These are phyloP conservation scores for Colletotrichum karsti DNA, from an alignment of 2,329 filamentous ascomycete species.

Conservation along the genomic window DNA sequence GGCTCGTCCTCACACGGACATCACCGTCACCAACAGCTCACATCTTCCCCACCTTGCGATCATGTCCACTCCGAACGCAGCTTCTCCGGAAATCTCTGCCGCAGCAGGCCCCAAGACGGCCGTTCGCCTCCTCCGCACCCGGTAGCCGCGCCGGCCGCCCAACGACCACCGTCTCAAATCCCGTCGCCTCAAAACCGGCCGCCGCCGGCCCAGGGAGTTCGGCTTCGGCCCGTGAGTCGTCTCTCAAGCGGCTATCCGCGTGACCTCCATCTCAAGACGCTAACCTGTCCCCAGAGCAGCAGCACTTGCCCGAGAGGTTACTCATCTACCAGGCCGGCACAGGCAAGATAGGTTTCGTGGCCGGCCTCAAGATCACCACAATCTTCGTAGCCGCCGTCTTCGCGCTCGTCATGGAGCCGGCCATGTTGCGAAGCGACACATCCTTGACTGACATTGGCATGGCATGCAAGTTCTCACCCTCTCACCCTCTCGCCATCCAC, in stretches of 20 bases:
- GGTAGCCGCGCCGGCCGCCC: not conserved
- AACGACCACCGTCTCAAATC: not conserved
- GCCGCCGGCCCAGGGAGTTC: not conserved
- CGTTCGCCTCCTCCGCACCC: constrained; percentile 23
- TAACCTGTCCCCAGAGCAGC: constrained; percentile 41
- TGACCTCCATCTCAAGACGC: not conserved
- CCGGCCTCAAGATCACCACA: constrained; percentile 75
- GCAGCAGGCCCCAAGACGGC: constrained; percentile 8
- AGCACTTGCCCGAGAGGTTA: constrained; percentile 64
- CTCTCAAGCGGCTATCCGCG: not conserved
- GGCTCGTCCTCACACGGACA: constrained; percentile 10
- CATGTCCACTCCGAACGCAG: constrained; percentile 15
- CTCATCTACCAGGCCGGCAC: constrained; percentile 82
- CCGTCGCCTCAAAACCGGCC: not conserved
- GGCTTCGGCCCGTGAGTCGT: not conserved
- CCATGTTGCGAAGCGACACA: not conserved
- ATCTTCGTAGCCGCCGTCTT: constrained; percentile 76
- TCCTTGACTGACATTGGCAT: not conserved
- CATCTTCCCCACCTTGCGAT: not conserved
- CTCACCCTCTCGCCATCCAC: not conserved
- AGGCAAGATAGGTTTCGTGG: constrained; percentile 71
- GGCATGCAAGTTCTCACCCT: not conserved
- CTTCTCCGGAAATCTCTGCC: constrained; percentile 19
- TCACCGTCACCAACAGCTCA: not conserved
- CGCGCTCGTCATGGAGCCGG: constrained; percentile 53